Percentiles rank a stretch among this genome's conserved stretches.
phyloP scores from a whole-genome alignment of 768 basidiomycete species.

The Pseudohyphozyma bogoriensis region DNA sequence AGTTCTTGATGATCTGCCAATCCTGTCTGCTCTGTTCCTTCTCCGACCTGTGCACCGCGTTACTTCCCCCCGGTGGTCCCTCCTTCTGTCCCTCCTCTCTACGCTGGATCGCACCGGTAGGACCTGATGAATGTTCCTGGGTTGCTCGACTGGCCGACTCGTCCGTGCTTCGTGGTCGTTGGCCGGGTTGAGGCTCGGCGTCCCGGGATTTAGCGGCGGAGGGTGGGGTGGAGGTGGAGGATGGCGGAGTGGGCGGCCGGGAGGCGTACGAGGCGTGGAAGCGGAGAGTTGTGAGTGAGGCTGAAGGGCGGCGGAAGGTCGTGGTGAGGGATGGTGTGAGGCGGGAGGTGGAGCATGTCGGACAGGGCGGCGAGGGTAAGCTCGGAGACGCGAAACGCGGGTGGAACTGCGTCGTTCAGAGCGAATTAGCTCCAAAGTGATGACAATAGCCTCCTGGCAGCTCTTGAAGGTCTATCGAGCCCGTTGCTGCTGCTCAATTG shows the following conservation, averaged over 20 bases:
- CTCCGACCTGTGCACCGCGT: too few species aligned
- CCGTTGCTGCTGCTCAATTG: too few species aligned
- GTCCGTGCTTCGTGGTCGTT: too few species aligned
- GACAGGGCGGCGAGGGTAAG: neutral
- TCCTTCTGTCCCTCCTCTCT: conserved; percentile 12
- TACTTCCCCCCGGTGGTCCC: neutral
- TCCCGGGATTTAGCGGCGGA: neutral
- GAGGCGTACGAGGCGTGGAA: conserved; percentile 2
- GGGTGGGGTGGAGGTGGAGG: neutral
- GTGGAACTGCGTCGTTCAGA: too few species aligned
- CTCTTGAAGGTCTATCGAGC: too few species aligned
- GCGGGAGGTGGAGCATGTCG: neutral
- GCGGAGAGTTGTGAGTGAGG: neutral
- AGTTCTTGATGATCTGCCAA: conserved; percentile 70
- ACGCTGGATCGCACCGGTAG: neutral
- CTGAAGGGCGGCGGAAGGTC: too few species aligned
- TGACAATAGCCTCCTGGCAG: too few species aligned
- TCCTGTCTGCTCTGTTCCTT: conserved; percentile 42
- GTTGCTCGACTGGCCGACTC: neutral
- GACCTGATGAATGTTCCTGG: neutral
- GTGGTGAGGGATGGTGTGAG: neutral
- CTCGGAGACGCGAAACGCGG: too few species aligned
- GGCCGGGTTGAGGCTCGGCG: too few species aligned
- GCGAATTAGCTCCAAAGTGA: too few species aligned
- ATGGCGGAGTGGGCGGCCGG: neutral